Conservation (phyloP, 1,139 yeast species). For the Blastobotrys aristatus region DNA sequence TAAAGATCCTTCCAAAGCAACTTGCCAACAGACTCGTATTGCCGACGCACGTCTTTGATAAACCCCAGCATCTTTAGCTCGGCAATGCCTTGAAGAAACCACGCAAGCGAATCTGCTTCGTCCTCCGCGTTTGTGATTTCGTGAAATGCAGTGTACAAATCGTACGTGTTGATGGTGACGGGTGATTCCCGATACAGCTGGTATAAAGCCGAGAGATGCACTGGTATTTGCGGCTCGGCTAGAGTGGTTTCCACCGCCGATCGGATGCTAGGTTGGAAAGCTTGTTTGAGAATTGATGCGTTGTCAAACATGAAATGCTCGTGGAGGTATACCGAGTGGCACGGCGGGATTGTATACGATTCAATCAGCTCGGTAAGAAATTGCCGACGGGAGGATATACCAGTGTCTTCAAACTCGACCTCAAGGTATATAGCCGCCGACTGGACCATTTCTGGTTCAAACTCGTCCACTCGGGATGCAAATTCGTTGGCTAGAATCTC, state of each 20-base stretch:
- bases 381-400: neutral
- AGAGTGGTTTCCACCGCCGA: slow-evolving; percentile 37
- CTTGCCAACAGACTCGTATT: slow-evolving; percentile 52
- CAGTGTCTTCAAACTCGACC: neutral
- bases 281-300: slow-evolving; percentile 28
- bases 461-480: slow-evolving; percentile 8
- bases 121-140: slow-evolving; percentile 43
- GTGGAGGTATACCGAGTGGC: slow-evolving; percentile 18
- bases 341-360: neutral
- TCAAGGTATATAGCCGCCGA: neutral
- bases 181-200: slow-evolving; percentile 79
- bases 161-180: slow-evolving; percentile 65
- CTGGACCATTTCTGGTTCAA: neutral
- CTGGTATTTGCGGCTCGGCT: slow-evolving; percentile 37
- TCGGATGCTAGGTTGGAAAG: slow-evolving; percentile 40
- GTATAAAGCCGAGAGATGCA: slow-evolving; percentile 59
- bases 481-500: slow-evolving; percentile 2
- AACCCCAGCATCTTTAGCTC: slow-evolving; percentile 54
- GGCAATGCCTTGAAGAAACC: slow-evolving; percentile 55
- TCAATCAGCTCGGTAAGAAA: neutral
- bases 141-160: slow-evolving; percentile 68
- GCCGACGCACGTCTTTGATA: slow-evolving; percentile 45
- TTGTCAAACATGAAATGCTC: slow-evolving; percentile 28
- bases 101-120: slow-evolving; percentile 41
- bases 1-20: slow-evolving; percentile 52